phyloP scores from a whole-genome alignment of 2,329 filamentous ascomycete genomes.

The Elsinoe ampelina region DNA sequence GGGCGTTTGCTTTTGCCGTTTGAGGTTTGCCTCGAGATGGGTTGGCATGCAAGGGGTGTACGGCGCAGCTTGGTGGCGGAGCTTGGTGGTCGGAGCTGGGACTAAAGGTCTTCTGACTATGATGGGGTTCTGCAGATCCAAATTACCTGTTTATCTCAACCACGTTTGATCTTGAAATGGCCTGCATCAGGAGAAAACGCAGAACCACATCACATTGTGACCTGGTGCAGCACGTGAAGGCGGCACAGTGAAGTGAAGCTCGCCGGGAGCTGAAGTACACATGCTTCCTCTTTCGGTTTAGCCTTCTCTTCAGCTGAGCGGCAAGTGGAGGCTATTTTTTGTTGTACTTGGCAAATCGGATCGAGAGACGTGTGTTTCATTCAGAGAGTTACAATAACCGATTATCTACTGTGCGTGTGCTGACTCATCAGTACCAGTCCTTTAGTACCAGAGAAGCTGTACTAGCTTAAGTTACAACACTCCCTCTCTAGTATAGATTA shows the following conservation, averaged over 20 bases:
- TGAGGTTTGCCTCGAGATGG: neutral
- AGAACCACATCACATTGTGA: neutral
- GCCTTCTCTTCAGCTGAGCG: neutral
- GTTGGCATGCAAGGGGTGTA: neutral
- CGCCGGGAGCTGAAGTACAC: neutral
- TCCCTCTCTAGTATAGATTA: no score
- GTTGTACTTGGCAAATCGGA: no score
- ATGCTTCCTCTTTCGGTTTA: neutral
- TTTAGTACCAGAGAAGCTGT: no score
- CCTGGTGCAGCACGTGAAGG: neutral
- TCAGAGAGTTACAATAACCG: no score
- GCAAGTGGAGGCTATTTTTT: slow-evolving; percentile 1
- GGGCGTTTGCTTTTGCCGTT: neutral
- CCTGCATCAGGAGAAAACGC: no score
- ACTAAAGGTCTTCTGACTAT: neutral
- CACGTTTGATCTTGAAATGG: no score
- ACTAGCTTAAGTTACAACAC: no score
- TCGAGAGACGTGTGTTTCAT: no score
- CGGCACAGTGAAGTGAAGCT: neutral
- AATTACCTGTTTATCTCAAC: neutral
- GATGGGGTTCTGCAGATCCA: neutral
- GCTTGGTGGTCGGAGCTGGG: neutral
- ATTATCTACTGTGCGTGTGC: no score
- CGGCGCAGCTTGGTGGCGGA: neutral
- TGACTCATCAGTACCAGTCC: no score